phyloP scores from a whole-genome alignment of 1,284 basidiomycete genomes.

The Naganishia liquefaciens region DNA sequence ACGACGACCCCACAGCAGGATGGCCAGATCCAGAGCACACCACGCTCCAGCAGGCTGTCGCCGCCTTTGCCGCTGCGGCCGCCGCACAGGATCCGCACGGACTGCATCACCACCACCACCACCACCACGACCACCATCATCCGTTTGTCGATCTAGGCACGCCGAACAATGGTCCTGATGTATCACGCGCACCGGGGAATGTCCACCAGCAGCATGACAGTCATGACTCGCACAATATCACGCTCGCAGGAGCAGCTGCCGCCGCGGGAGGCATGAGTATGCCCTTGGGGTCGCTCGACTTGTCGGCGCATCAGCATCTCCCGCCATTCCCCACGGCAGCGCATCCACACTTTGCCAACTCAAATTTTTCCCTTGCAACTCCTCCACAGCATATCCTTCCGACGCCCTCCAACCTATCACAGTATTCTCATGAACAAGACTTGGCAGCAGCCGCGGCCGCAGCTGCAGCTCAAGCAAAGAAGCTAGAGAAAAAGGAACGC shows the following conservation, averaged over 20 bases:
- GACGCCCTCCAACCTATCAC: not conserved
- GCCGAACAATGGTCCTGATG: slow-evolving; percentile 8
- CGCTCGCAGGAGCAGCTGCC: slow-evolving; percentile 17
- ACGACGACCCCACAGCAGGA: slow-evolving; percentile 27
- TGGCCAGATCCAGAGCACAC: slow-evolving; percentile 28
- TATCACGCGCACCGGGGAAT: slow-evolving; percentile 19
- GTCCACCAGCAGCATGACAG: slow-evolving; percentile 6
- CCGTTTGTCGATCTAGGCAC: slow-evolving; percentile 2
- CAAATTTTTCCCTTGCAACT: slow-evolving; percentile 7
- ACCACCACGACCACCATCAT: slow-evolving; percentile 1
- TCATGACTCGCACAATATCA: slow-evolving; percentile 17
- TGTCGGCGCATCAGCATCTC: slow-evolving; percentile 7
- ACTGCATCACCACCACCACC: slow-evolving; percentile 16
- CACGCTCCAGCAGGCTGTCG: slow-evolving; percentile 22
- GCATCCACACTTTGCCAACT: slow-evolving; percentile 3
- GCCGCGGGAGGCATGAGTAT: slow-evolving; percentile 21
- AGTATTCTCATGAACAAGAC: not conserved
- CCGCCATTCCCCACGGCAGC: slow-evolving; percentile 9
- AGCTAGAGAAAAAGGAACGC: slow-evolving; percentile 20
- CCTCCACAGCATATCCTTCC: not conserved
- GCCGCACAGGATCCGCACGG: slow-evolving; percentile 19
- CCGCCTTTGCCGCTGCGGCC: slow-evolving; percentile 18
- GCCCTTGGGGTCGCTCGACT: slow-evolving; percentile 6
- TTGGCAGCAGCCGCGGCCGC: not conserved
- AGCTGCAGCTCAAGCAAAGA: slow-evolving; percentile 12